Conservation (phyloP, 164 flowering plant genomes). For the Piper betle region DNA sequence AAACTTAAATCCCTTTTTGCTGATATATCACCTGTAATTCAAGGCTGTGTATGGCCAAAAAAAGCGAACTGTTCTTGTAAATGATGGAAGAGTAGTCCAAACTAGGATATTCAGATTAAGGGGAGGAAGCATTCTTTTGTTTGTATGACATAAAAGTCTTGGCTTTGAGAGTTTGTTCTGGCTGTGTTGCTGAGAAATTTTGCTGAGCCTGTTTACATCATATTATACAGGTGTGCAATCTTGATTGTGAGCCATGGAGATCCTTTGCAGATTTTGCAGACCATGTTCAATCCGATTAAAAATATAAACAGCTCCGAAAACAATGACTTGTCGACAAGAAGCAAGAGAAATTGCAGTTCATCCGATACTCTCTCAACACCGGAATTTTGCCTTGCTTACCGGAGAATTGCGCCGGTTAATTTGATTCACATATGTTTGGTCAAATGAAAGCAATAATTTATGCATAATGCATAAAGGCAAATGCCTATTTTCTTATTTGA, state of each 20-base stretch:
- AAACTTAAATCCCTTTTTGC: background rate
- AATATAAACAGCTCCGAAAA: conserved; percentile 12
- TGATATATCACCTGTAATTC: background rate
- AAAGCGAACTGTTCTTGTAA: background rate
- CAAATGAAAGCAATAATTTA: background rate
- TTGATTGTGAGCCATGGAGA: conserved; percentile 92
- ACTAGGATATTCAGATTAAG: background rate
- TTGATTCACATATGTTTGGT: conserved; percentile 6
- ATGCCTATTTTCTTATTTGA: too few relatives aligned
- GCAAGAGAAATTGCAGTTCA: conserved; percentile 31
- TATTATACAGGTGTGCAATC: conserved; percentile 49
- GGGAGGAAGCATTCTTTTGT: background rate
- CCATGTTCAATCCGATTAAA: conserved; percentile 45
- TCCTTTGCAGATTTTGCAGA: conserved; percentile 84
- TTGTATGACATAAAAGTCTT: too few relatives aligned
- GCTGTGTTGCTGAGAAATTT: background rate
- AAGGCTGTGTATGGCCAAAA: too few relatives aligned
- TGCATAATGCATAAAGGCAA: too few relatives aligned
- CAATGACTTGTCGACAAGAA: conserved; percentile 34
- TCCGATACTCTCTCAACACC: conserved; percentile 65
- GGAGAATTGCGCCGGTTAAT: conserved; percentile 58
- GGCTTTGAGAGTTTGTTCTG: background rate
- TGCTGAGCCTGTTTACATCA: background rate
- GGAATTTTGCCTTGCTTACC: conserved; percentile 56
- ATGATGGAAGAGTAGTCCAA: background rate